Percentiles rank a stretch among this genome's conserved stretches.
phyloP scores from a whole-genome alignment of 2,329 filamentous ascomycete species.

The Hypomyces perniciosus region DNA sequence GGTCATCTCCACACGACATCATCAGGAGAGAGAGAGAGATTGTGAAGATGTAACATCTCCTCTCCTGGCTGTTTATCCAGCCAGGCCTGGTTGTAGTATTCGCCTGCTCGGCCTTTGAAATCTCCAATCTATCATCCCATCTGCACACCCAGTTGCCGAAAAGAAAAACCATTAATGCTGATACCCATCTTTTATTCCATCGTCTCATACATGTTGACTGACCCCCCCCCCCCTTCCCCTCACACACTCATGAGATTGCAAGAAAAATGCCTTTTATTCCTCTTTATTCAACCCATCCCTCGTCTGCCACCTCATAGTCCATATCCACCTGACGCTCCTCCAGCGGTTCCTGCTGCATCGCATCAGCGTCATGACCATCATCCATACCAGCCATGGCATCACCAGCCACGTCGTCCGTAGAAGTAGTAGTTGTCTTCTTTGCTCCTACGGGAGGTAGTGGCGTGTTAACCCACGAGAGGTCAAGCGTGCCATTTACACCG shows the following conservation, averaged over 20 bases:
- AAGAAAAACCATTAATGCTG: too few relatives aligned
- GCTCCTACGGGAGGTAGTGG: constrained; percentile 21
- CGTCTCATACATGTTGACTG: too few relatives aligned
- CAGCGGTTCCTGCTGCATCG: constrained; percentile 17
- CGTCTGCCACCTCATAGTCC: constrained; percentile 50
- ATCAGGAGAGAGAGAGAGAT: too few relatives aligned
- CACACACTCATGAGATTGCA: background rate
- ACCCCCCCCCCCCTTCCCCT: too few relatives aligned
- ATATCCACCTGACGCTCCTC: constrained; percentile 35
- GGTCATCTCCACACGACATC: too few relatives aligned
- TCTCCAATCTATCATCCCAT: too few relatives aligned
- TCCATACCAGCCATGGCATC: constrained; percentile 22
- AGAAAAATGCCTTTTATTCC: background rate
- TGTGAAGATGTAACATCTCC: too few relatives aligned
- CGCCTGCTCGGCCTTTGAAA: too few relatives aligned
- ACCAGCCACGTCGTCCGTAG: constrained; percentile 12
- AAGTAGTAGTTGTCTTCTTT: constrained; percentile 8
- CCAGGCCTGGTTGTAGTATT: too few relatives aligned
- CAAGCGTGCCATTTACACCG: constrained; percentile 55
- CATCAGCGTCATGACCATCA: constrained; percentile 18
- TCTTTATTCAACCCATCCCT: constrained; percentile 35
- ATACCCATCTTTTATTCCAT: too few relatives aligned
- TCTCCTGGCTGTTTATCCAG: too few relatives aligned
- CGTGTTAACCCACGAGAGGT: constrained; percentile 55
- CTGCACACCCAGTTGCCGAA: too few relatives aligned